Base-by-base conservation (phyloP, 208 protist species). In the Trypanosoma conorhini region DNA sequence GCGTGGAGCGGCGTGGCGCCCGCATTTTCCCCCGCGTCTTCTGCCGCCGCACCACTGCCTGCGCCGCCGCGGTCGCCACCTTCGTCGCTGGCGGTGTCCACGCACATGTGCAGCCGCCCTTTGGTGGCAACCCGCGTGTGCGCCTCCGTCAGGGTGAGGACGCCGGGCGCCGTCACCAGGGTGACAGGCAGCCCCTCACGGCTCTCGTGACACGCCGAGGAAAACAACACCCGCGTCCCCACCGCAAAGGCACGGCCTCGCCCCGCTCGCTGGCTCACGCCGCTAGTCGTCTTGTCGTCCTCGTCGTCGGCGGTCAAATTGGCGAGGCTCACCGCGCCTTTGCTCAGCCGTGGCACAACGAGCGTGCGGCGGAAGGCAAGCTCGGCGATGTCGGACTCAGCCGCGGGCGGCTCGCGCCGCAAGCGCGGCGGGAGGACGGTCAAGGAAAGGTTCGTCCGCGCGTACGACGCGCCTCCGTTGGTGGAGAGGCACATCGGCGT, bases 291-390 rank as follows among this genome's bases (percentile, higher is more conserved):
- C 31, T 42, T 30, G 19, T 55, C 26, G 55, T 26, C n/a, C n/a
- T n/a, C 35, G 12, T 60, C 28, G 3, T 63, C 13, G 48, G 57
- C 31, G 26, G 3, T 0, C 54, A 88, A 30, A 38, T 58, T 66
- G 13, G 76, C 74, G 22, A 90, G n/a, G 67, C 83, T 76, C 7
- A 93, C 77, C 40, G 69, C 77, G 46, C 87, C 87, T 42, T 62
- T 61, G 62, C 79, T 85, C 63, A 52, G 40, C 31, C 74, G 74
- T 1, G 85, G 82, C 17, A 93, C 82, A 44, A 93, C 74, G 0
- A 93, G 70, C 15, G 85, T 89, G 70, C 83, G 72, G n/a, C 67
- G 40, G 17, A 93, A 72, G n/a, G 80, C 62, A 54, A 76, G 56
- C 38, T 68, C 76, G 35, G 86, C 38, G 13, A 88, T 51, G 65